Conservation (phyloP, 2,329 filamentous ascomycete species). For the Pseudocercospora fuligena region DNA sequence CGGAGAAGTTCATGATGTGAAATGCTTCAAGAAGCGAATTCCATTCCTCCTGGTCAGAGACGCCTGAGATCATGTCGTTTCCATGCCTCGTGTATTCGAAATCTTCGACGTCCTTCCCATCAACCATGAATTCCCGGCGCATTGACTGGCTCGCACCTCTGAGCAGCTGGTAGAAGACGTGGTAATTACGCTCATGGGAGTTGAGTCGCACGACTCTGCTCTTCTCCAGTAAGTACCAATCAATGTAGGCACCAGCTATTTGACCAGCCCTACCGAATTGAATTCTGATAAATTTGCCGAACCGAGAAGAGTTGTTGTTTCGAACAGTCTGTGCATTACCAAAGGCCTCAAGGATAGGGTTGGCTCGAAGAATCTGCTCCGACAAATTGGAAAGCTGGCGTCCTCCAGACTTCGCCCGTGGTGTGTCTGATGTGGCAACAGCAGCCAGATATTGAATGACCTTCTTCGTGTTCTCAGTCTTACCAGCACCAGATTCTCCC, state of each 20-base stretch:
- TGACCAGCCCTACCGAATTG: constrained; percentile 87
- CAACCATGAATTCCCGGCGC: constrained; percentile 77
- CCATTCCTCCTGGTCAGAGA: constrained; percentile 93
- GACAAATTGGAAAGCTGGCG: constrained; percentile 83
- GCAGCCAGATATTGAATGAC: constrained; percentile 98
- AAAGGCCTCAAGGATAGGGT: constrained; percentile 96
- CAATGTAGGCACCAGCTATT: constrained; percentile 94
- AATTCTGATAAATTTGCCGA: constrained; percentile 98
- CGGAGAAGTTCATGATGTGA: constrained; percentile 87
- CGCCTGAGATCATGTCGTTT: constrained; percentile 86
- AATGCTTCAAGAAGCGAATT: constrained; percentile 89
- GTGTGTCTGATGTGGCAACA: constrained; percentile 82
- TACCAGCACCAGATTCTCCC: constrained; percentile 95
- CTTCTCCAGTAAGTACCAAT: constrained; percentile 98
- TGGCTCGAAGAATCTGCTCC: constrained; percentile 92
- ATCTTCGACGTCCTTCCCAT: constrained; percentile 76
- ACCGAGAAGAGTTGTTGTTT: constrained; percentile 97
- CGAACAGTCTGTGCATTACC: constrained; percentile 97
- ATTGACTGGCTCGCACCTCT: constrained; percentile 77
- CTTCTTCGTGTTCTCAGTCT: constrained; percentile 99
- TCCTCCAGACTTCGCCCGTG: constrained; percentile 62
- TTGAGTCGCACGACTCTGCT: constrained; percentile 94
- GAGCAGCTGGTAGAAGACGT: constrained; percentile 94
- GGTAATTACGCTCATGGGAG: constrained; percentile 88
- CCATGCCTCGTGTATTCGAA: constrained; percentile 92